Conservation (phyloP, 805 yeast genomes). For the Barnettozyma californica region DNA sequence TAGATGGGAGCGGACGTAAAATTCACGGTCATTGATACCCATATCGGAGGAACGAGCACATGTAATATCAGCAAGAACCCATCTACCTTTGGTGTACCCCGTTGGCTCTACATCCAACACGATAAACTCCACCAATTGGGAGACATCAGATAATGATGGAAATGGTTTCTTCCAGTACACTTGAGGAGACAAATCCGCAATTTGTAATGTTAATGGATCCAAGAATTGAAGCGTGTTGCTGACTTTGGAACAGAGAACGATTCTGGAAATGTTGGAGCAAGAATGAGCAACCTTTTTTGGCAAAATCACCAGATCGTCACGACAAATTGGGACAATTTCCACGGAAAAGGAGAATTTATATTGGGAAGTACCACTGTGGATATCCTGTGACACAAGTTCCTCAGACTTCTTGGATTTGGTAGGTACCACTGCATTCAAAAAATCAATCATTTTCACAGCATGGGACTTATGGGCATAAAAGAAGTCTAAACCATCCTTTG, state of each 20-base stretch:
- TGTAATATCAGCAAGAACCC: constrained; percentile 83
- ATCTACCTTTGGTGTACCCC: constrained; percentile 69
- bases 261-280: constrained; percentile 74
- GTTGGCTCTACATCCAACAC: constrained; percentile 93
- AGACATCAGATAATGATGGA: constrained; percentile 64
- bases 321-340: constrained; percentile 93
- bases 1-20: constrained; percentile 81
- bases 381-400: constrained; percentile 87
- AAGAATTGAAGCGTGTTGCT: constrained; percentile 81
- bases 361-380: constrained; percentile 80
- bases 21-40: constrained; percentile 80
- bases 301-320: constrained; percentile 89
- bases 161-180: constrained; percentile 84
- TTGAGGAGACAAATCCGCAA: constrained; percentile 63
- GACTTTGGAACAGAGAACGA: constrained; percentile 80
- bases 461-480: constrained; percentile 84
- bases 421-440: constrained; percentile 80
- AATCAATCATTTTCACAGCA: constrained; percentile 92
- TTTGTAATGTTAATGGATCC: constrained; percentile 77
- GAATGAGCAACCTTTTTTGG: constrained; percentile 84
- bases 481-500: constrained; percentile 92
- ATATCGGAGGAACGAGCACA: constrained; percentile 86
- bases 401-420: constrained; percentile 77
- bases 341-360: constrained; percentile 91
- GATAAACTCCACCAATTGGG: constrained; percentile 78